Base-by-base conservation (phyloP, 2,329 filamentous ascomycete species). In the Mollisia scopiformis region DNA sequence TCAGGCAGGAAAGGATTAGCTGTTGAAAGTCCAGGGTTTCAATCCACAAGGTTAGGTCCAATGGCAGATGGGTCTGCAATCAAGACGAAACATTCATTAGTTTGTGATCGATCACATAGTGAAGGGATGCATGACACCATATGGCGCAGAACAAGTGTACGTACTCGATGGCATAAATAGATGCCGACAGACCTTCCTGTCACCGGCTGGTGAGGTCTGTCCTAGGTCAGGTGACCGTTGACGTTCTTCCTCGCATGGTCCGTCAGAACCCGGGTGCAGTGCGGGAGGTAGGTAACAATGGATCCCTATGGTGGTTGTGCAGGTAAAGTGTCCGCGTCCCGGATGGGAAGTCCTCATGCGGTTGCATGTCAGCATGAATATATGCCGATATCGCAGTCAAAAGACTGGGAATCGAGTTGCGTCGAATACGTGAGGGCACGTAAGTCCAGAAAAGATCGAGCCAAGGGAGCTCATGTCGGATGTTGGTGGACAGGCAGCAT, bases 141-240 rank as follows among this genome's bases (percentile, higher is more conserved):
- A 65, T 62, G 65, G 66, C 66, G 55, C 63, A 64, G 61, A 68
- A 61, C 61, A 71, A 62, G 62, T 70, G 64, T 69, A 73, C 71
- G 71, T 73, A 73, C 71, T 71, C 70, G 62, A 46, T 39, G 68
- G 67, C 69, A 70, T 66, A 35, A 68, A 62, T 69, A 50, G 51
- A 68, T 71, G 66, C 68, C 70, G 61, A 37, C 58, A 55, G 58
- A 64, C 56, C 46, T 39, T 55, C 59, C 31, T 55, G 54, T 57
- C 62, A 66, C 60, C 59, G 63, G 62, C 30, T 57, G 66, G 63
- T 59, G 58, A 67, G 57, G 57, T 66, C 59, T 50, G 13, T 54
- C 30, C 51, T 37, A 58, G 55, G 33, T 46, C 31, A 55, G 31
- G 43, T 47, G 43, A 47, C 43, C 43, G 11, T 39, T 2, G 41